phyloP scores from a whole-genome alignment of 2,329 filamentous ascomycete species.

The Epichloe coenophiala region DNA sequence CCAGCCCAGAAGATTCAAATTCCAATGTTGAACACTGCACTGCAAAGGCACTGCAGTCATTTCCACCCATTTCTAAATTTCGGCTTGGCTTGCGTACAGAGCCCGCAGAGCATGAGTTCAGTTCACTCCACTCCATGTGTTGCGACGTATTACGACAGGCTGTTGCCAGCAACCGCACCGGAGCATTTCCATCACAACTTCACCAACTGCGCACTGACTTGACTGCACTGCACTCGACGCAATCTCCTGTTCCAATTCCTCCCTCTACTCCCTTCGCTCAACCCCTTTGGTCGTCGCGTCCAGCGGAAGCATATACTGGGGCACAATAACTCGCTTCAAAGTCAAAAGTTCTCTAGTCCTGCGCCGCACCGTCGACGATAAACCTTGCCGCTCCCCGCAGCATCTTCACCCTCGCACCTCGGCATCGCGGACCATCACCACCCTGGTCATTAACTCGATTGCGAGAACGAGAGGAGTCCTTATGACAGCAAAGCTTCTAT shows the following conservation, averaged over 20 bases:
- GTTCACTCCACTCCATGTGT: too few species aligned
- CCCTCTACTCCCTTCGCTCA: not conserved
- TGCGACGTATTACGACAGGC: not conserved
- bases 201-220: not conserved
- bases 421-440: not conserved
- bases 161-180: not conserved
- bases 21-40: too few species aligned
- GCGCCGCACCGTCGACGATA: not conserved
- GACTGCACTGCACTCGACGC: not conserved
- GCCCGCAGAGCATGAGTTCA: too few species aligned
- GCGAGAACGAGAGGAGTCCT: not conserved
- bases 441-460: not conserved
- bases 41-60: too few species aligned
- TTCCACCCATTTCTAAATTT: too few species aligned
- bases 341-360: not conserved
- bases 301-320: not conserved
- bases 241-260: not conserved
- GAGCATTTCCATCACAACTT: not conserved
- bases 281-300: not conserved
- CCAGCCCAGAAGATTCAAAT: too few species aligned
- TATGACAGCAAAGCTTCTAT: not conserved
- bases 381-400: not conserved
- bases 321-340: not conserved
- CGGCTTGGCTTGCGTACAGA: too few species aligned
- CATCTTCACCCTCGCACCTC: not conserved